Evolutionary conservation across 2,329 filamentous ascomycete species (phyloP).

Genomic region (Eutypella sp.): DNA sequence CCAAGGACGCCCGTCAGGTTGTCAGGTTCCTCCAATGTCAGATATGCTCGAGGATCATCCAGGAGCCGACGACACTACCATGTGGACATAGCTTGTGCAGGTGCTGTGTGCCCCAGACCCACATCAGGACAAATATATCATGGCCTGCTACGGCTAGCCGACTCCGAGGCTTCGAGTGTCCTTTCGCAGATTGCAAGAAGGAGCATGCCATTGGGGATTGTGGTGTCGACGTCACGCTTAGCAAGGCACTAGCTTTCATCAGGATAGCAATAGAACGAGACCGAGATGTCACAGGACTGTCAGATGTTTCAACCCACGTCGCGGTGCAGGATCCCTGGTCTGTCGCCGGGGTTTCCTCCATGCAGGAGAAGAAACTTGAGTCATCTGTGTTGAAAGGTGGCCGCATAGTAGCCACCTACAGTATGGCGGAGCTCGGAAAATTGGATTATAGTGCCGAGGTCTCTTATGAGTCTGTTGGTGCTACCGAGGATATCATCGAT

Average conservation of each 20-base stretch:
- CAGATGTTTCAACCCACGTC: constrained; percentile 35
- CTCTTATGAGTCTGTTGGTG: constrained; percentile 23
- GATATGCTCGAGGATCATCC: constrained; percentile 64
- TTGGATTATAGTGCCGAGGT: constrained; percentile 28
- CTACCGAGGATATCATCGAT: constrained; percentile 21
- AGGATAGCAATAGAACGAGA: constrained; percentile 46
- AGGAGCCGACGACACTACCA: constrained; percentile 67
- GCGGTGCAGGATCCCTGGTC: constrained; percentile 34
- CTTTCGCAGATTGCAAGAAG: constrained; percentile 58
- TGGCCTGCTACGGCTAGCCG: constrained; percentile 68
- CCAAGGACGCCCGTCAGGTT: constrained; percentile 55
- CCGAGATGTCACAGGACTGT: constrained; percentile 26
- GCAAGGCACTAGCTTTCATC: constrained; percentile 62
- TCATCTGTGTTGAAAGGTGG: constrained; percentile 46
- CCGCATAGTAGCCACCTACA: constrained; percentile 61
- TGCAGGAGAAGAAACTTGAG: constrained; percentile 29
- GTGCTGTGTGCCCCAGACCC: constrained; percentile 64
- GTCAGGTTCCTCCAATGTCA: constrained; percentile 75
- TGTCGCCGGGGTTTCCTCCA: constrained; percentile 35
- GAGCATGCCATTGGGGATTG: constrained; percentile 78
- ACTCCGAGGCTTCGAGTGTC: constrained; percentile 68
- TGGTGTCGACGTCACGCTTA: constrained; percentile 68
- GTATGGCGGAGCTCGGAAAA: constrained; percentile 43
- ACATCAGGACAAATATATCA: constrained; percentile 64
- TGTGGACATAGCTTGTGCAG: constrained; percentile 78